Base-by-base conservation (phyloP, 148 eudicot species). In the Chenopodium berlandieri region DNA sequence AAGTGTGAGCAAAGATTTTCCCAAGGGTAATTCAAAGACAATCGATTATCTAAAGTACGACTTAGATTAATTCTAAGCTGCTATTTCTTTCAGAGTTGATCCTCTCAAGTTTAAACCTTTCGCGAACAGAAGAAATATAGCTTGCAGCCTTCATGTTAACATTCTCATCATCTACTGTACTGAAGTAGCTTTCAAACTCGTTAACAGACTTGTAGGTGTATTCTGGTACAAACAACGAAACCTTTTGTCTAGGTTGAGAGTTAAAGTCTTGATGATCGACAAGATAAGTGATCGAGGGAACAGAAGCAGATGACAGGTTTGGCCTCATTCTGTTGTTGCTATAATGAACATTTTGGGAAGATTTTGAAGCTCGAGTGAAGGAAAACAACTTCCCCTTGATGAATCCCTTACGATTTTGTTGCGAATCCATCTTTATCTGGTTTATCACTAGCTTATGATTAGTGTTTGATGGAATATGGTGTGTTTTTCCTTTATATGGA, bases 91-190 rank as follows among this genome's bases (percentile, higher is more conserved):
- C 86, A 0, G 88, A 83, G 76, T 52, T 85, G 50, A 78, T 60
- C 60, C 79, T 84, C 75, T 91, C 89, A 14, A 87, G 86, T 84
- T 60, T 88, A 78, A 93, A 89, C 78, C 93, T 84, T 78, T 91
- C 92, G 9, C 82, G 88, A 31, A 90, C 94, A 46, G 87, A 76
- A 30, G 89, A 86, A 17, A 93, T 93, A 68, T 93, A 93, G 11
- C 69, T 86, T 2, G 88, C 82, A 5, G 97, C 94, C 70, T 88
- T 89, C 73, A 88, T 82, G 83, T 93, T 89, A 2, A 89, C 93
- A n/a, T 78, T 64, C 71, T 90, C 92, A 34, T 92, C 90, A 0
- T 54, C 92, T 17, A 71, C 73, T 22, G 77, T 66, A 27, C 82
- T 82, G 17, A 64, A 87, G 62, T 80, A 82, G 50, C 78, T 86